Base-by-base conservation (phyloP, 805 yeast genomes). In the Saccharomycopsis amapae region DNA sequence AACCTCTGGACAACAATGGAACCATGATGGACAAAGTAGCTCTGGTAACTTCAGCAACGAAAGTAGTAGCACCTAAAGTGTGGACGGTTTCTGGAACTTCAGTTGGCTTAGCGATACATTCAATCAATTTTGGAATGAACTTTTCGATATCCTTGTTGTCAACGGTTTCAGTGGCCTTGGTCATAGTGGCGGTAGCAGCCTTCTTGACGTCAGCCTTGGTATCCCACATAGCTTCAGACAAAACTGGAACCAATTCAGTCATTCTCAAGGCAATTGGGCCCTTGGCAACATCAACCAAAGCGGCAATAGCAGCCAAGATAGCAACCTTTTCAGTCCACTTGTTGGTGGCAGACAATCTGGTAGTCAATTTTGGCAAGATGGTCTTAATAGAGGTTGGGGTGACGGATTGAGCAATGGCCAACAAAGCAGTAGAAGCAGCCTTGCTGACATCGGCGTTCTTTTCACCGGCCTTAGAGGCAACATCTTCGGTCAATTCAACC, bases 191-290 rank as follows among this genome's bases (percentile, higher is more conserved):
- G 60, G 93, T 85, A 56, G 99, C 97, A 67, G 94, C 95, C 59
- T 76, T 78, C 83, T 93, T 93, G 67, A 93, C 98, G 66, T 93
- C 97, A 72, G 78, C 76, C 82, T 93, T 93, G 73, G 99, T 93
- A 74, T 93, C 98, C 99, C 99, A 93, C 97, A 93, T 93, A 63
- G 97, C 87, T 78, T 93, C 99, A 61, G 98, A 93, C 63, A 93
- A 76, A 58, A 83, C 93, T 71, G 99, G 98, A 63, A 93, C 90
- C 69, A 93, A 81, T 78, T 93, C 97, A 64, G 97, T 96, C 97
- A 93, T 93, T 80, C 98, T 88, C 64, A 93, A 79, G 60, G 98
- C 96, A 59, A 93, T 76, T 78, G 89, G 99, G 61, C 72, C 84
- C 72, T 89, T 90, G 61, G 98, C 96, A 59, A 87, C 76, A 66